phyloP scores from a whole-genome alignment of 305 asterid genomes.

The Fraxinus nigra region DNA sequence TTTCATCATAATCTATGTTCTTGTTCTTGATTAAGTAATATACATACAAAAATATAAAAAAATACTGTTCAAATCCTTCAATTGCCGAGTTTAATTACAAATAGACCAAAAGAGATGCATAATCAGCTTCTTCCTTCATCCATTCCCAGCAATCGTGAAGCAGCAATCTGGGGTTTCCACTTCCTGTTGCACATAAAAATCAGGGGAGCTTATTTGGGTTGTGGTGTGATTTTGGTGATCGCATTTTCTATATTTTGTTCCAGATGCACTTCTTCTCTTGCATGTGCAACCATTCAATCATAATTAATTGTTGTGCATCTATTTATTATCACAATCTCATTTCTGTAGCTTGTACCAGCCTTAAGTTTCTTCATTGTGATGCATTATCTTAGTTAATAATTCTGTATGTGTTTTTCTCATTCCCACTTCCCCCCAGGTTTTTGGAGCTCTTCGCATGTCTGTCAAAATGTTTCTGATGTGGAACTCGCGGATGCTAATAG shows the following conservation, averaged over 20 bases:
- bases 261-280: not conserved
- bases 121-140: not conserved
- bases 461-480: constrained; percentile 98
- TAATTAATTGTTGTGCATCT: not conserved
- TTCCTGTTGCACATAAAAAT: not conserved
- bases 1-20: not conserved
- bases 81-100: not conserved
- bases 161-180: not conserved
- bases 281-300: constrained; percentile 1
- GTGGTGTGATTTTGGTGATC: not conserved
- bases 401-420: constrained; percentile 19
- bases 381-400: not conserved
- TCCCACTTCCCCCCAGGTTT: constrained; percentile 56
- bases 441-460: constrained; percentile 99
- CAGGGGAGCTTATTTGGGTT: not conserved
- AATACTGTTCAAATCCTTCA: not conserved
- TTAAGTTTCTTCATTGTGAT: constrained; percentile 16
- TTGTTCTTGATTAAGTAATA: not conserved
- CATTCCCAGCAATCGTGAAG: not conserved
- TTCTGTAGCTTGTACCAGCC: constrained; percentile 17
- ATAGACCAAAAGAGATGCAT: not conserved
- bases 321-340: not conserved
- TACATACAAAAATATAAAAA: not conserved
- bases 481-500: constrained; percentile 89
- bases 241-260: not conserved